These are phyloP conservation scores for Diaporthe citri DNA, from an alignment of 2,329 filamentous ascomycete genomes.

Conservation along the genomic window DNA sequence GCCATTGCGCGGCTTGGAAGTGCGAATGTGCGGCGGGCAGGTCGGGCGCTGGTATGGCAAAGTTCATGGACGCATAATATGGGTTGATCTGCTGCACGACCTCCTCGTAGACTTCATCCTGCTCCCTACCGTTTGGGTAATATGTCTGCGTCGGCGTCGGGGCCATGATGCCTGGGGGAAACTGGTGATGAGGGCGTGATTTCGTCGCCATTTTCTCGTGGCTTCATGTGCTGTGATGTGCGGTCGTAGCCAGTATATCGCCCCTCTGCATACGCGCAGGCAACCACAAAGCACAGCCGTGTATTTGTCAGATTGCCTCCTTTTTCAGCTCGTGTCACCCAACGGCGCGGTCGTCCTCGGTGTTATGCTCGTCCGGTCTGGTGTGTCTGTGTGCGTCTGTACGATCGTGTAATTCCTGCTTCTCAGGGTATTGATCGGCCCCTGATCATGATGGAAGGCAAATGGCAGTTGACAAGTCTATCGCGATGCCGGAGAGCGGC, in stretches of 20 bases:
- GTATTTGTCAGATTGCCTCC: slow-evolving; percentile 23
- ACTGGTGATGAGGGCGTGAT: slow-evolving; percentile 5
- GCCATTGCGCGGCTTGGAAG: slow-evolving; percentile 32
- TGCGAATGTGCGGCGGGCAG: slow-evolving; percentile 23
- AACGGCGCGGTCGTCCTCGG: not conserved
- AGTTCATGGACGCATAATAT: slow-evolving; percentile 15
- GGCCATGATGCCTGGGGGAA: slow-evolving; percentile 6
- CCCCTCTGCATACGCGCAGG: not conserved
- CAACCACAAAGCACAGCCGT: not conserved
- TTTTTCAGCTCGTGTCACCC: slow-evolving; percentile 30
- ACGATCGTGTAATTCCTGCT: not conserved
- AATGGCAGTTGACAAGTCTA: not conserved
- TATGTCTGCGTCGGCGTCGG: not conserved
- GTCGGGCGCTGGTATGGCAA: slow-evolving; percentile 4
- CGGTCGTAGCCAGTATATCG: not conserved
- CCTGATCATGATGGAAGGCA: not conserved
- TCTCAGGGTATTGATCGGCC: slow-evolving; percentile 3
- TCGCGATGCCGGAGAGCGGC: slow-evolving; percentile 16
- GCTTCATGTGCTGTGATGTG: not conserved
- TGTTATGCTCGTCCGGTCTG: not conserved
- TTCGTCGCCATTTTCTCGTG: slow-evolving; percentile 27
- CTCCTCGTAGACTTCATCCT: slow-evolving; percentile 27
- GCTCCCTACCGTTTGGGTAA: not conserved
- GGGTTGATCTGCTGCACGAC: slow-evolving; percentile 27
- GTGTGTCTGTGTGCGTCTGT: not conserved